Base-by-base conservation (phyloP, 2,329 filamentous ascomycete species). In the Fusarium devonianum region DNA sequence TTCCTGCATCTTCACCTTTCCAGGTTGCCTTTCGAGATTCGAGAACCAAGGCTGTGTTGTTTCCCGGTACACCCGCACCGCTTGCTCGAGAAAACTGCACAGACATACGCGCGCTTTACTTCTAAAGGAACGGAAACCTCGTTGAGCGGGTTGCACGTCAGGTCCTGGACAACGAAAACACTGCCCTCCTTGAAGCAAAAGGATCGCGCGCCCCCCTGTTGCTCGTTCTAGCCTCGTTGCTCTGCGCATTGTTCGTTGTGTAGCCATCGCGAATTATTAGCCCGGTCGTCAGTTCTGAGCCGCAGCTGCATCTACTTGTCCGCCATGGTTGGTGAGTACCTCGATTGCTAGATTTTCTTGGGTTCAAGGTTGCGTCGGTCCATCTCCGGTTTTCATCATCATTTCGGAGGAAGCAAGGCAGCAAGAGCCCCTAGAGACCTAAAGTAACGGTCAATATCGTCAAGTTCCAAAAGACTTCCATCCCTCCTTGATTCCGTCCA, bases 291-390 rank as follows among this genome's bases (percentile, higher is more conserved):
- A 36, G 21, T 30, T 34, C 29, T 29, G 13, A 49, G 37, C 28
- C 33, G 28, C 48, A 54, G 19, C 19, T 37, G 33, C 30, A 17
- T 13, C 14, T 36, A 28, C 41, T 39, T 39, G 30, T 19, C 43
- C 14, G 23, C 16, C 17, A 60, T 60, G 56, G 56, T 60, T 44
- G 53, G 56, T 60, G 35, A 60, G 56, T 59, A 39, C 21, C 9
- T 52, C 29, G 25, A 29, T 13, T 41, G 16, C 30, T 32, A 32
- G 25, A 22, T 37, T 54, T 53, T 57, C 40, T 13, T 35, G n/a
- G n/a, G n/a, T n/a, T n/a, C n/a, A n/a, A n/a, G n/a, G n/a, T n/a
- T n/a, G n/a, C n/a, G n/a, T n/a, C n/a, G n/a, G n/a, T n/a, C n/a
- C n/a, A n/a, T n/a, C n/a, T n/a, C n/a, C n/a, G n/a, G n/a, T n/a